These are phyloP conservation scores for Austroboletus eburneus DNA, from an alignment of 768 basidiomycete genomes.

Conservation along the genomic window DNA sequence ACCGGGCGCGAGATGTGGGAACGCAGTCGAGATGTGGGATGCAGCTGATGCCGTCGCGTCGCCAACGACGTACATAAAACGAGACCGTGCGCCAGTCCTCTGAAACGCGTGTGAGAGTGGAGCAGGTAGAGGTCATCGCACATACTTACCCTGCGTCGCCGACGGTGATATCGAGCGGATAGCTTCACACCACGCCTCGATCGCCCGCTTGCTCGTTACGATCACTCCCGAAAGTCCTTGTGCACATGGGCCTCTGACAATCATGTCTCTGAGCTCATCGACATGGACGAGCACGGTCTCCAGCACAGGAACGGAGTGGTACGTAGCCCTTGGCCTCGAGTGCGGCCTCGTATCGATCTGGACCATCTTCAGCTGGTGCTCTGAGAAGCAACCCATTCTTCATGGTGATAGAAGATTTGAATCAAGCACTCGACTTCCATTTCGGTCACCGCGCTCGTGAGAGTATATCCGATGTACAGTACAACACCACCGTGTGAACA, in stretches of 20 bases:
- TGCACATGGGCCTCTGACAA: constrained; percentile 36
- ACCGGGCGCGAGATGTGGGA: too few relatives aligned
- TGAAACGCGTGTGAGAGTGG: too few relatives aligned
- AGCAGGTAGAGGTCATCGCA: too few relatives aligned
- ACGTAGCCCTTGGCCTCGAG: constrained; percentile 47
- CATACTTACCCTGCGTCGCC: background rate
- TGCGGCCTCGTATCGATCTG: constrained; percentile 56
- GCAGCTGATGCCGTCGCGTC: too few relatives aligned
- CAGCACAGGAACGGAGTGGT: constrained; percentile 64
- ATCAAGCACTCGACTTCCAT: too few relatives aligned
- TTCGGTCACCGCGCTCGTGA: too few relatives aligned
- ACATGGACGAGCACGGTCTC: constrained; percentile 58
- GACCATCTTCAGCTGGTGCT: constrained; percentile 28
- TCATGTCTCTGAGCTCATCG: constrained; percentile 38
- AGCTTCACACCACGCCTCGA: constrained; percentile 62
- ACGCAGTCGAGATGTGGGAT: too few relatives aligned
- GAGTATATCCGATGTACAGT: too few relatives aligned
- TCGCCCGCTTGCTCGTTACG: too few relatives aligned
- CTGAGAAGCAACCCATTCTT: constrained; percentile 41
- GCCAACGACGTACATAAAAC: too few relatives aligned
- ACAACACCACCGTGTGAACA: too few relatives aligned
- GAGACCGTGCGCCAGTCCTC: too few relatives aligned
- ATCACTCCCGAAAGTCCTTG: constrained; percentile 56
- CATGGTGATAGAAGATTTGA: constrained; percentile 7
- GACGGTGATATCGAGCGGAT: constrained; percentile 13